These are phyloP conservation scores for Candida michaelii DNA, from an alignment of 805 yeast species.

Conservation along the genomic window DNA sequence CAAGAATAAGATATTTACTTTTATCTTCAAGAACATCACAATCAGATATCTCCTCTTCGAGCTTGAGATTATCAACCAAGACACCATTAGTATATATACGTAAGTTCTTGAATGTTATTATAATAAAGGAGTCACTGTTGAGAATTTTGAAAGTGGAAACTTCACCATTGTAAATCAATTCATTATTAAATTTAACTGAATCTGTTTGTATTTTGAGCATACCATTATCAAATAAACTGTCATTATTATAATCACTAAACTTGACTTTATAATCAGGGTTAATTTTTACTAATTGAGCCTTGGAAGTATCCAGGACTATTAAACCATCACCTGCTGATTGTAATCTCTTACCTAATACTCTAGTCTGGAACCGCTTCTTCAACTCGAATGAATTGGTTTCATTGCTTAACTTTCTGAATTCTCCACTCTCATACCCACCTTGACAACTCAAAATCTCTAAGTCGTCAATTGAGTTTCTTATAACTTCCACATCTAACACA, in stretches of 20 bases:
- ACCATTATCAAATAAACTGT: background rate
- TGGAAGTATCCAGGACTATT: background rate
- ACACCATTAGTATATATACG: conserved; percentile 2
- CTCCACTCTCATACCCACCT: conserved; percentile 38
- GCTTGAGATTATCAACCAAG: conserved; percentile 3
- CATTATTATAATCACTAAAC: background rate
- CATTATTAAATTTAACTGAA: background rate
- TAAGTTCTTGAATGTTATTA: background rate
- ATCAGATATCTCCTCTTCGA: conserved; percentile 13
- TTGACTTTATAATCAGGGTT: background rate
- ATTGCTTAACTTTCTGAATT: conserved; percentile 18
- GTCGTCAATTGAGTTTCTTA: conserved; percentile 2
- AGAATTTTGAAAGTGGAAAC: background rate
- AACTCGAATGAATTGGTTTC: conserved; percentile 4
- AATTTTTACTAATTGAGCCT: background rate
- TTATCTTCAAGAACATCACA: conserved; percentile 12
- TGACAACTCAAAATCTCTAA: conserved; percentile 24
- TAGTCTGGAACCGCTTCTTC: conserved; percentile 4
- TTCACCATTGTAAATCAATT: conserved; percentile 1
- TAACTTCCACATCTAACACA: conserved; percentile 23
- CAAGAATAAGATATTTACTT: conserved; percentile 10
- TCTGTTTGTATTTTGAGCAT: conserved; percentile 9
- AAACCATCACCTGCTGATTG: background rate
- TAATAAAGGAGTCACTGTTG: background rate
- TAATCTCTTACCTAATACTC: background rate